Conservation (phyloP, 768 basidiomycete species). For the Amanita fuliginea region DNA sequence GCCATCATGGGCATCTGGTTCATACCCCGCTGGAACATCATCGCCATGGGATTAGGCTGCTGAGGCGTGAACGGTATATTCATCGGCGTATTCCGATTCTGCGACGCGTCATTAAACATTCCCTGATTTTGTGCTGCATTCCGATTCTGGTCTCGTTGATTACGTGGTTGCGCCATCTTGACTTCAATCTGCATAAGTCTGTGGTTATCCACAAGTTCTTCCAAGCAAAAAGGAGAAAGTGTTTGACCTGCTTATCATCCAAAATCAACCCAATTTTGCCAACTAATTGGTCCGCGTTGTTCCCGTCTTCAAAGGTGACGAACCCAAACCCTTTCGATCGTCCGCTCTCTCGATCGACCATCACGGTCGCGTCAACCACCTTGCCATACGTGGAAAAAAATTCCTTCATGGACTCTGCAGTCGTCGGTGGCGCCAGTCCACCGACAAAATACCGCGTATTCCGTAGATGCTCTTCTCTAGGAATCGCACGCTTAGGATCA, state of each 20-base stretch:
- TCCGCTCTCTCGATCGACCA: slow-evolving; percentile 70
- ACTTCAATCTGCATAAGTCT: slow-evolving; percentile 63
- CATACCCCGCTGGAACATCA: slow-evolving; percentile 49
- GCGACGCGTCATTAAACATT: slow-evolving; percentile 1
- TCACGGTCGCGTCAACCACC: slow-evolving; percentile 76
- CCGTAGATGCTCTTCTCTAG: slow-evolving; percentile 65
- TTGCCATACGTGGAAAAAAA: slow-evolving; percentile 69
- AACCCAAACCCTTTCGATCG: slow-evolving; percentile 81
- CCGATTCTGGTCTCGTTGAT: slow-evolving; percentile 45
- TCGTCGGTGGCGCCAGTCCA: slow-evolving; percentile 56
- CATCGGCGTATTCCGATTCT: slow-evolving; percentile 5
- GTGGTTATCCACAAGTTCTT: neutral
- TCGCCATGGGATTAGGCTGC: slow-evolving; percentile 36
- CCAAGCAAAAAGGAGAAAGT: neutral
- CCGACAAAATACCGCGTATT: slow-evolving; percentile 80
- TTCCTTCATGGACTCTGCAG: slow-evolving; percentile 56
- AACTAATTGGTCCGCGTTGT: slow-evolving; percentile 55
- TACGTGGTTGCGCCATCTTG: slow-evolving; percentile 68
- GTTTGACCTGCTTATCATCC: slow-evolving; percentile 67
- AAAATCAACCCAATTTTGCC: slow-evolving; percentile 55
- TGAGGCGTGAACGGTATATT: slow-evolving; percentile 20
- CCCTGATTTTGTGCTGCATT: slow-evolving; percentile 12
- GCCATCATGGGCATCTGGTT: slow-evolving; percentile 34
- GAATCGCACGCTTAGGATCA: slow-evolving; percentile 82
- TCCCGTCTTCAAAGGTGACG: slow-evolving; percentile 65